Evolutionary conservation across 768 basidiomycete species (phyloP).

Genomic region (Grammothele lineata): DNA sequence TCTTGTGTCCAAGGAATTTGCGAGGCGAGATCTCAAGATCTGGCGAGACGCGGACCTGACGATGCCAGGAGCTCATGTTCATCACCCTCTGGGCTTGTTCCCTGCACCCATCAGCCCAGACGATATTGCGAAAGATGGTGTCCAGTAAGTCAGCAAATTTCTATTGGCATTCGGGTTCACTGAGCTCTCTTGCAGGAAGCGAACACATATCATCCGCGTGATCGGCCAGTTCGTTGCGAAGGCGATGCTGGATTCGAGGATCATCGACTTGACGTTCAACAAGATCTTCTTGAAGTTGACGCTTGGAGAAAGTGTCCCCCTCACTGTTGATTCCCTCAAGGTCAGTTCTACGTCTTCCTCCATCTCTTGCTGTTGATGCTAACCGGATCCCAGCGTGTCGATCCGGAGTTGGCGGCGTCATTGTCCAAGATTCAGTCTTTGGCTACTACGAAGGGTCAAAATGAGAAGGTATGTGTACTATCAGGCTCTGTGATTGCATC

Average conservation of each 20-base stretch:
- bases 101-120: slow-evolving; percentile 76
- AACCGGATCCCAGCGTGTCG: slow-evolving; percentile 57
- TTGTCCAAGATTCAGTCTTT: slow-evolving; percentile 75
- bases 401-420: slow-evolving; percentile 81
- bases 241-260: slow-evolving; percentile 94
- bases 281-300: slow-evolving; percentile 91
- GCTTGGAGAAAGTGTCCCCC: slow-evolving; percentile 80
- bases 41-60: slow-evolving; percentile 84
- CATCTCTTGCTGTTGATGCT: not conserved
- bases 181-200: slow-evolving; percentile 51
- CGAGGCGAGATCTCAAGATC: slow-evolving; percentile 78
- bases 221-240: slow-evolving; percentile 97
- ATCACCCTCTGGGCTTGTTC: slow-evolving; percentile 82
- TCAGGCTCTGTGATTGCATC: not conserved
- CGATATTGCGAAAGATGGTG: slow-evolving; percentile 67
- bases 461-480: slow-evolving; percentile 47
- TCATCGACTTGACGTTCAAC: slow-evolving; percentile 94
- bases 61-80: slow-evolving; percentile 65
- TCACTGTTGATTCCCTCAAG: slow-evolving; percentile 79
- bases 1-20: slow-evolving; percentile 94
- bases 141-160: slow-evolving; percentile 53
- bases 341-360: slow-evolving; percentile 39
- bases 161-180: not conserved
- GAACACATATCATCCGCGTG: slow-evolving; percentile 80
- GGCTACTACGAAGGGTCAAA: slow-evolving; percentile 39